Evolutionary conservation across 345 rosid genomes (phyloP), one percentile per base, ranked within the genome.

Genomic region (Lumnitzera littorea): DNA sequence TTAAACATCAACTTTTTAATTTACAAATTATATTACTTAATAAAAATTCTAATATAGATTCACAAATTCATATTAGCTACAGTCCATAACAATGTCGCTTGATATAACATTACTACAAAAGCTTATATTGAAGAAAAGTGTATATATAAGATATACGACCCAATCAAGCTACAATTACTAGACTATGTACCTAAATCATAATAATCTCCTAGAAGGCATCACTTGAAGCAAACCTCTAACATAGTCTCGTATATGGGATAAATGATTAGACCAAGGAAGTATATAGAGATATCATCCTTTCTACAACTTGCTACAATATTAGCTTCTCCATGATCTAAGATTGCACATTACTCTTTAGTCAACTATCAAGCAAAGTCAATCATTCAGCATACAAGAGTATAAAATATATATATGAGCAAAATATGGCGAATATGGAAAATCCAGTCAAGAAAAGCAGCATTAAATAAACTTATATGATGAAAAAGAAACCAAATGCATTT

Each of bases 401-500:
- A 20, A 20, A 20, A 20, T 20, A 20, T 24, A 43, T 11, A 15
- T 23, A 12, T 41, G 12, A 36, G 43, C 12, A 27, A 13, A 56
- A 12, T 15, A 23, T 7, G 17, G 46, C 7, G 6, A 4, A 12
- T 16, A 16, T 11, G 15, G 16, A 43, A 16, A n/a, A 49, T 17
- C 11, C 13, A 51, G 5, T 48, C 27, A 6, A 62, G 52, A n/a
- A 15, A 31, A 62, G 16, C 0, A 53, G 46, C 3, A 51, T 36
- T 20, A 24, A 53, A 49, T 62, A 60, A 36, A 58, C 97, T 89
- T 84, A 94, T 97, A 65, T 83, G 70, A 74, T 94, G 99, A 79
- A 94, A 94, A 61, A 94, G 80, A 71, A 90, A 94, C 82, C 99
- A 94, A 68, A 94, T 72, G 74, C 97, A 88, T 72, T 94, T 97